Conservation (phyloP, 139 green algal species). For the Raphidocelis subcapitata region DNA sequence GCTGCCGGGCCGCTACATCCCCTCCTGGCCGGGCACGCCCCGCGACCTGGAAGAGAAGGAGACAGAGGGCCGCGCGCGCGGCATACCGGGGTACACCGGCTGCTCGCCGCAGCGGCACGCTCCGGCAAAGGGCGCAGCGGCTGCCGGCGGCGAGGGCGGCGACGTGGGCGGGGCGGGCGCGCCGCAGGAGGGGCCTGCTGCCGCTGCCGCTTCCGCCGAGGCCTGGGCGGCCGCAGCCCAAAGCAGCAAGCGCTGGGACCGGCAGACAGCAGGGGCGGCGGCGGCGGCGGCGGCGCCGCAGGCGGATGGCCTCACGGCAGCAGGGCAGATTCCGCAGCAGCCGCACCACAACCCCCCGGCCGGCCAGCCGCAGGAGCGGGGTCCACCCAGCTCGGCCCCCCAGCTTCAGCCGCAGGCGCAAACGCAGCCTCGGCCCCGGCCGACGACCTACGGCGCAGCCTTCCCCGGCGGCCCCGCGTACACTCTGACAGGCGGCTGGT, state of each 20-base stretch:
- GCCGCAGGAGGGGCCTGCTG: neutral
- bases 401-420: neutral
- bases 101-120: neutral
- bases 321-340: neutral
- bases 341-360: neutral
- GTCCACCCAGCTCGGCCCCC: too few relatives aligned
- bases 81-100: neutral
- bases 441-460: neutral
- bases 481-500: neutral
- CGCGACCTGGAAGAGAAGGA: constrained; percentile 30
- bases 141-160: neutral
- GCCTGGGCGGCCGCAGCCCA: too few relatives aligned
- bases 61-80: neutral
- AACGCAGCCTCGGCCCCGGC: too few relatives aligned
- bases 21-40: constrained; percentile 6
- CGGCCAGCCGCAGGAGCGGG: neutral
- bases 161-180: neutral
- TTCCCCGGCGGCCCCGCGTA: neutral
- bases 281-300: too few relatives aligned
- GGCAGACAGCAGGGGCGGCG: too few relatives aligned
- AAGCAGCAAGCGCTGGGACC: too few relatives aligned
- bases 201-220: neutral
- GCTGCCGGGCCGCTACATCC: neutral
- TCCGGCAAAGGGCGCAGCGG: neutral
- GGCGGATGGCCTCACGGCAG: too few relatives aligned